A percentile compares a stretch with the other conserved stretches of the same genome.
These are phyloP conservation scores for Elsinoe ampelina DNA, from an alignment of 2,329 filamentous ascomycete species.

Conservation along the genomic window DNA sequence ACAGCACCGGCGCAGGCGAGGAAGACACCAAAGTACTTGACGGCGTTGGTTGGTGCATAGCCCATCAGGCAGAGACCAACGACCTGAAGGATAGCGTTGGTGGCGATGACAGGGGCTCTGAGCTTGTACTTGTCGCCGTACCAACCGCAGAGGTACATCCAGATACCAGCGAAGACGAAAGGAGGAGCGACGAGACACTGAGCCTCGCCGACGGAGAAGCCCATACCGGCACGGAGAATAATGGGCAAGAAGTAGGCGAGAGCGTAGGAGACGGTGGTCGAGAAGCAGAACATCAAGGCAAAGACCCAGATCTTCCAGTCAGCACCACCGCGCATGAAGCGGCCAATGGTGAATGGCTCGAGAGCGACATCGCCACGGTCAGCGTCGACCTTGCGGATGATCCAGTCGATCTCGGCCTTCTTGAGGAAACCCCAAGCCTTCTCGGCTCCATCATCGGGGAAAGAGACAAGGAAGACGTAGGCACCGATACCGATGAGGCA, in stretches of 20 bases:
- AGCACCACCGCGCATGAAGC: slow-evolving; percentile 38
- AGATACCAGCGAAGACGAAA: slow-evolving; percentile 54
- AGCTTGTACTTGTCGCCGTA: slow-evolving; percentile 57
- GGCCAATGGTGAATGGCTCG: slow-evolving; percentile 38
- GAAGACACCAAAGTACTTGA: slow-evolving; percentile 67
- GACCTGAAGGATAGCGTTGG: slow-evolving; percentile 55
- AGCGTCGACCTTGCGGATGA: slow-evolving; percentile 40
- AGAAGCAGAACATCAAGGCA: slow-evolving; percentile 48
- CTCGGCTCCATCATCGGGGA: slow-evolving; percentile 34
- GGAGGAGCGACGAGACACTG: slow-evolving; percentile 66
- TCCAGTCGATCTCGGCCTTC: slow-evolving; percentile 35
- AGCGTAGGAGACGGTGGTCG: slow-evolving; percentile 64
- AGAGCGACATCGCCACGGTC: slow-evolving; percentile 42
- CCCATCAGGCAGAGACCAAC: slow-evolving; percentile 66
- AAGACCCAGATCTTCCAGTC: slow-evolving; percentile 48
- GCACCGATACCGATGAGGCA: slow-evolving; percentile 31
- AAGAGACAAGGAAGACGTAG: slow-evolving; percentile 38
- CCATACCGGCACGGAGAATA: slow-evolving; percentile 55
- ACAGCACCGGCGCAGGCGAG: slow-evolving; percentile 52
- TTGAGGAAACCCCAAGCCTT: slow-evolving; percentile 35
- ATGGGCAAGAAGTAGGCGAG: slow-evolving; percentile 72
- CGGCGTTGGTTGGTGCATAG: slow-evolving; percentile 46
- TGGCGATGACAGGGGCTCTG: slow-evolving; percentile 56
- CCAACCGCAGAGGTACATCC: slow-evolving; percentile 54
- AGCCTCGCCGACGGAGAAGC: slow-evolving; percentile 52